Conservation (phyloP, 257 asterid species). For the Rehmannia glutinosa region DNA sequence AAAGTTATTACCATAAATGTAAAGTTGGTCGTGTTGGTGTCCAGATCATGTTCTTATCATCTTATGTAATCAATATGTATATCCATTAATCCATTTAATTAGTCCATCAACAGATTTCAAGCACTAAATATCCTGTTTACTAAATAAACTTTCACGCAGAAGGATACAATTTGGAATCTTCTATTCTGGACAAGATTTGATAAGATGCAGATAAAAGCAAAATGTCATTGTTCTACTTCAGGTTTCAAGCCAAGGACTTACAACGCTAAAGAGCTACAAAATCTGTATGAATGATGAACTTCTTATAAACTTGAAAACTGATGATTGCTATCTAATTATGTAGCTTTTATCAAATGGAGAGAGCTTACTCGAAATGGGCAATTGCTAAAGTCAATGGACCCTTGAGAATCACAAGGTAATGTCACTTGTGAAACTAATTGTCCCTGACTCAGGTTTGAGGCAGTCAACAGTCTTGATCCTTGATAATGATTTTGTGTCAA, state of each 20-base stretch:
- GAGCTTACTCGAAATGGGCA: conserved; percentile 85
- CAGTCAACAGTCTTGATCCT: conserved; percentile 50
- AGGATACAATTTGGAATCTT: neutral
- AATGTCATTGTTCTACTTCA: neutral
- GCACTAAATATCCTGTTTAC: neutral
- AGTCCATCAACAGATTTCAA: too few species aligned
- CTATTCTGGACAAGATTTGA: too few species aligned
- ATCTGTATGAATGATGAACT: conserved; percentile 6
- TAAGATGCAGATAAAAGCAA: conserved; percentile 4
- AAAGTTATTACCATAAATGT: too few species aligned
- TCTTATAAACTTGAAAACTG: neutral
- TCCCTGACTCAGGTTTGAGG: conserved; percentile 58
- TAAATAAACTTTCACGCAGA: neutral
- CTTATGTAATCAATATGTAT: too few species aligned
- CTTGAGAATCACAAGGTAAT: conserved; percentile 87
- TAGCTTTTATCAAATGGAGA: conserved; percentile 9
- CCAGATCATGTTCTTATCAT: too few species aligned
- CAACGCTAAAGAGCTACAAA: neutral
- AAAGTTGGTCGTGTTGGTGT: too few species aligned
- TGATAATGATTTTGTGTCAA: conserved; percentile 68
- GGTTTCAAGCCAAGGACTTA: conserved; percentile 9
- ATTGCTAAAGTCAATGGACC: conserved; percentile 79
- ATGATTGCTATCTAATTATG: conserved; percentile 1
- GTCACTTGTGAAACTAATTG: conserved; percentile 75
- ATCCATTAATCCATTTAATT: too few species aligned